These are phyloP conservation scores for Cucurbitaria berberidis DNA, from an alignment of 2,329 filamentous ascomycete genomes.

Conservation along the genomic window DNA sequence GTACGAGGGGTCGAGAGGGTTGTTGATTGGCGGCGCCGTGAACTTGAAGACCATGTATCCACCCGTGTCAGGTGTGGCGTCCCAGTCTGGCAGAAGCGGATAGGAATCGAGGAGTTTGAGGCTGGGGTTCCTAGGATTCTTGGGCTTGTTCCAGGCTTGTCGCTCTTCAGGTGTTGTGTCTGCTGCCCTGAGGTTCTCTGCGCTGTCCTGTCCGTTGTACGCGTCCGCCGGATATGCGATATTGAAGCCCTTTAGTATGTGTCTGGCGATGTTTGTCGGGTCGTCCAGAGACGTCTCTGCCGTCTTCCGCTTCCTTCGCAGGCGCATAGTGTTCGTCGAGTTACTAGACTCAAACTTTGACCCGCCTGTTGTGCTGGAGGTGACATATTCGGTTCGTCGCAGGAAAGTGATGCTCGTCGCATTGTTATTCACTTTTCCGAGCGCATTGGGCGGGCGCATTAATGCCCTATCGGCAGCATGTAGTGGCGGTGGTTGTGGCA, in stretches of 20 bases:
- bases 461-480: slow-evolving; percentile 86
- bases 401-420: slow-evolving; percentile 89
- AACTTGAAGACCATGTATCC: slow-evolving; percentile 68
- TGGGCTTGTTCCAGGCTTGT: slow-evolving; percentile 65
- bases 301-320: slow-evolving; percentile 46
- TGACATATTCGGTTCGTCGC: slow-evolving; percentile 94
- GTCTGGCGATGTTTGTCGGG: slow-evolving; percentile 65
- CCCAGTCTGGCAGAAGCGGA: slow-evolving; percentile 66
- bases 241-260: slow-evolving; percentile 69
- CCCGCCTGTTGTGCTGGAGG: slow-evolving; percentile 54
- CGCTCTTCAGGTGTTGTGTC: slow-evolving; percentile 60
- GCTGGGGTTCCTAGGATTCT: slow-evolving; percentile 64
- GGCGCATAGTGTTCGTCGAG: slow-evolving; percentile 53
- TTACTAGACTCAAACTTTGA: slow-evolving; percentile 60
- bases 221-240: slow-evolving; percentile 68
- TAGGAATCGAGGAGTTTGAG: slow-evolving; percentile 65
- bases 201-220: slow-evolving; percentile 70
- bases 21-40: slow-evolving; percentile 62
- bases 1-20: slow-evolving; percentile 54
- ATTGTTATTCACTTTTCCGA: slow-evolving; percentile 81
- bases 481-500: slow-evolving; percentile 70
- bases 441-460: slow-evolving; percentile 79
- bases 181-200: slow-evolving; percentile 60
- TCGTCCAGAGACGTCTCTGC: slow-evolving; percentile 59
- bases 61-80: slow-evolving; percentile 64